phyloP scores from a whole-genome alignment of 495 filamentous ascomycete genomes.

The Tuber umbilicatum region DNA sequence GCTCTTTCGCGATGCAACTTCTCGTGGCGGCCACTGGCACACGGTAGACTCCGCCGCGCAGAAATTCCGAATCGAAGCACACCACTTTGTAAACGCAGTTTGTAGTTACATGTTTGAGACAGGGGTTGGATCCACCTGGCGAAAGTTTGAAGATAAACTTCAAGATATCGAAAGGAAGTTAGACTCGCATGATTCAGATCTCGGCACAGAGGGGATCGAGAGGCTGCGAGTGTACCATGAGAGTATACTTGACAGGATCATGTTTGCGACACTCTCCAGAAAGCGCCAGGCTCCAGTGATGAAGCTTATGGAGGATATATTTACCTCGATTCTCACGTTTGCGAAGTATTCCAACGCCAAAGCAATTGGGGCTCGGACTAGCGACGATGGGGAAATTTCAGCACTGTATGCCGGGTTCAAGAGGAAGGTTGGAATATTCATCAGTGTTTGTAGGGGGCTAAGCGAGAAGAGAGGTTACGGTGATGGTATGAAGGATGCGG shows the following conservation, averaged over 20 bases:
- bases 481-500: constrained; percentile 45
- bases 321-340: constrained; percentile 64
- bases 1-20: constrained; percentile 57
- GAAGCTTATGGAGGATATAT: constrained; percentile 70
- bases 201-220: constrained; percentile 51
- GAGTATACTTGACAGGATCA: constrained; percentile 66
- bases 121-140: constrained; percentile 66
- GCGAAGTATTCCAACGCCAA: constrained; percentile 47
- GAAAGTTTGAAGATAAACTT: constrained; percentile 58
- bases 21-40: constrained; percentile 42
- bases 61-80: constrained; percentile 66
- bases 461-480: constrained; percentile 55
- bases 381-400: constrained; percentile 46
- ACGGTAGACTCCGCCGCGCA: constrained; percentile 47
- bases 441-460: constrained; percentile 56
- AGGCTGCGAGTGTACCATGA: constrained; percentile 66
- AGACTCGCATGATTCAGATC: constrained; percentile 46
- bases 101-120: constrained; percentile 70
- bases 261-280: constrained; percentile 64
- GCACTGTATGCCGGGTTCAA: constrained; percentile 58
- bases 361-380: constrained; percentile 44
- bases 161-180: constrained; percentile 56
- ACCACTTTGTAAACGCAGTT: constrained; percentile 65
- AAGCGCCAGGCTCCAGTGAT: constrained; percentile 65
- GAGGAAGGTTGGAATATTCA: constrained; percentile 63